phyloP scores from a whole-genome alignment of 2,329 filamentous ascomycete genomes.

The Coniochaeta pulveracea region DNA sequence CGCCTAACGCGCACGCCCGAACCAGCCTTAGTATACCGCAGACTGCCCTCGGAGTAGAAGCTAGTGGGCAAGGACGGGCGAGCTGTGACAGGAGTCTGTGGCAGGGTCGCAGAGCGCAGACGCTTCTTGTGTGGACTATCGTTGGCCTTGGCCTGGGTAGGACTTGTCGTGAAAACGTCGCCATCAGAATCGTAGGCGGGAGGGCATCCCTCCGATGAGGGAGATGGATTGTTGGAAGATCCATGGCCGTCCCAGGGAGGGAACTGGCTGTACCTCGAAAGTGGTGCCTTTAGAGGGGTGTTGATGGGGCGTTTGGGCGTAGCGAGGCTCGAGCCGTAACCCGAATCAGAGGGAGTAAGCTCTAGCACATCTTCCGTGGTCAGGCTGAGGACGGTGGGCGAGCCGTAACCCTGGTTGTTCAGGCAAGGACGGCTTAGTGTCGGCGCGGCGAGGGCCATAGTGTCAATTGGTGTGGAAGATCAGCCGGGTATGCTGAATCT shows the following conservation, averaged over 20 bases:
- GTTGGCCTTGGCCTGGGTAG: background rate
- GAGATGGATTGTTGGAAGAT: background rate
- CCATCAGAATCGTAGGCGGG: background rate
- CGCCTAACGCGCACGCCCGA: background rate
- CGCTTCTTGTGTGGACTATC: background rate
- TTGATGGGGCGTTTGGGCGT: slow-evolving; percentile 5
- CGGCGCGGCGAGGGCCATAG: slow-evolving; percentile 6
- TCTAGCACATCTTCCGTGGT: background rate
- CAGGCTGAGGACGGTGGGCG: slow-evolving; percentile 5
- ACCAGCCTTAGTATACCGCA: background rate
- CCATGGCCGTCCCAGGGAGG: background rate
- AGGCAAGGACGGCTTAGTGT: slow-evolving; percentile 7
- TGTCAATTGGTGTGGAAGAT: slow-evolving; percentile 1
- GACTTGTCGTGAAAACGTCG: background rate
- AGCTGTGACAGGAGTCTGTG: background rate
- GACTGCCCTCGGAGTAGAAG: slow-evolving; percentile 7
- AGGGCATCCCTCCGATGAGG: background rate
- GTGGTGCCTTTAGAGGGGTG: too few relatives aligned
- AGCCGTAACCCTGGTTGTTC: slow-evolving; percentile 7
- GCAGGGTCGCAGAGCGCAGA: slow-evolving; percentile 1
- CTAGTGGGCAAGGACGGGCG: slow-evolving; percentile 2
- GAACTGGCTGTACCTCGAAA: background rate
- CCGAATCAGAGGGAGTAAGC: slow-evolving; percentile 13
- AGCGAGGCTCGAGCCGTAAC: slow-evolving; percentile 11
- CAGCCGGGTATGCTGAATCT: background rate